A percentile compares a stretch with the other conserved stretches of the same genome.
Evolutionary conservation across 2,329 filamentous ascomycete species (phyloP).

Genomic region (Sporothrix luriei): DNA sequence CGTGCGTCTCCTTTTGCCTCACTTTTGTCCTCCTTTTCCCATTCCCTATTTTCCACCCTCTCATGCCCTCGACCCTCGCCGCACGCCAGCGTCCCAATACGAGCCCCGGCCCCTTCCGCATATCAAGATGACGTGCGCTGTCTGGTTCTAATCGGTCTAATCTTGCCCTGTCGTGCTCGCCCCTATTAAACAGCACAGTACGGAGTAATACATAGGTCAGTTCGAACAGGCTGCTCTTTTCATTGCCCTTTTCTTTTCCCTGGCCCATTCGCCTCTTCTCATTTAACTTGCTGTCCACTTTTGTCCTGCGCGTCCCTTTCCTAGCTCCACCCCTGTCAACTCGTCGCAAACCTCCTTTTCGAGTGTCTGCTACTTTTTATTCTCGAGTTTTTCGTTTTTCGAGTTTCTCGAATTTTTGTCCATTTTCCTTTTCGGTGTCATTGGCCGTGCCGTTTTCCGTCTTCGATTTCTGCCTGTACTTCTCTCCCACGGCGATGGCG

Average conservation of each 20-base stretch:
- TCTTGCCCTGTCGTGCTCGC: slow-evolving; percentile 16
- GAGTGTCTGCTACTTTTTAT: neutral
- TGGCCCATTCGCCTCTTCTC: slow-evolving; percentile 23
- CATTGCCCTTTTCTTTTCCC: neutral
- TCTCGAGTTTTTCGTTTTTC: neutral
- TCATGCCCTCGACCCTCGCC: neutral
- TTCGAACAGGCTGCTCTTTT: neutral
- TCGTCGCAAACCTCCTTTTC: slow-evolving; percentile 26
- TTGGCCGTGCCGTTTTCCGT: neutral
- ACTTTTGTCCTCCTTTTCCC: slow-evolving; percentile 26
- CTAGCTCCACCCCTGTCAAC: slow-evolving; percentile 30
- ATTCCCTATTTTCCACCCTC: no score
- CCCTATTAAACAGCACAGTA: slow-evolving; percentile 6
- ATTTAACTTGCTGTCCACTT: slow-evolving; percentile 33
- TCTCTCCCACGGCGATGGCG: slow-evolving; percentile 20
- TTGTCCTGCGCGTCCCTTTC: slow-evolving; percentile 30
- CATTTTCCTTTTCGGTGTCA: neutral
- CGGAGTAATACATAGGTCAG: no score
- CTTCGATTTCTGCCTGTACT: neutral
- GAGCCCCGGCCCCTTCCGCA: slow-evolving; percentile 8
- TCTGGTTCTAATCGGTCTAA: slow-evolving; percentile 22
- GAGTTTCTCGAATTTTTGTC: neutral
- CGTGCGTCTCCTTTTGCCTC: slow-evolving; percentile 27
- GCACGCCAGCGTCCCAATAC: neutral
- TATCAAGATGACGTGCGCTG: slow-evolving; percentile 33